These are phyloP conservation scores for Termitomyces sp. DNA, from an alignment of 768 basidiomycete genomes.

Conservation along the genomic window DNA sequence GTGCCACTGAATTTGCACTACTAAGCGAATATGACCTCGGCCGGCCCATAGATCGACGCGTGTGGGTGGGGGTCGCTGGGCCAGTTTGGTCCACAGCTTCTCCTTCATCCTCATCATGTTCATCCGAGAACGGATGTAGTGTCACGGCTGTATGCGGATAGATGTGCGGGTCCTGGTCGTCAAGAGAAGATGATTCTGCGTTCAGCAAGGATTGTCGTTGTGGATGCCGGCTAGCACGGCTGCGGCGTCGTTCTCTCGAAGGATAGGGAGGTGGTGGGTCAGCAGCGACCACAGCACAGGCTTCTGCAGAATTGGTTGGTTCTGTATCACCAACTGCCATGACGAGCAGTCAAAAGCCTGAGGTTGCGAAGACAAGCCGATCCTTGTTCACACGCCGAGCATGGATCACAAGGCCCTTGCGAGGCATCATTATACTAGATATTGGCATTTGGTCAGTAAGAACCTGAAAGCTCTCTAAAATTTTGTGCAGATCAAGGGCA, in stretches of 20 bases:
- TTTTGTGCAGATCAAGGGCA: too few relatives aligned
- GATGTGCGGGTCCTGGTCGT: slow-evolving; percentile 27
- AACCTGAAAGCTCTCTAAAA: too few relatives aligned
- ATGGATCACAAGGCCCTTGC: background rate
- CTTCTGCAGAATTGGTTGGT: background rate
- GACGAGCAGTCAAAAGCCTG: background rate
- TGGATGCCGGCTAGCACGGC: slow-evolving; percentile 20
- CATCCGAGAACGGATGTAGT: slow-evolving; percentile 7
- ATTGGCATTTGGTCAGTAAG: too few relatives aligned
- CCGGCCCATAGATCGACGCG: slow-evolving; percentile 25
- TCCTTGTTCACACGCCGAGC: slow-evolving; percentile 3
- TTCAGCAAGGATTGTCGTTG: slow-evolving; percentile 23
- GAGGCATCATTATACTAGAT: too few relatives aligned
- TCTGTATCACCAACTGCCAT: slow-evolving; percentile 4
- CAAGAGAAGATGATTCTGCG: slow-evolving; percentile 24
- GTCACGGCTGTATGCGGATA: slow-evolving; percentile 16
- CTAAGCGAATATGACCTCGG: slow-evolving; percentile 55
- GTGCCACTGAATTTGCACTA: slow-evolving; percentile 50
- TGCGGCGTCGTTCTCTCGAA: slow-evolving; percentile 36
- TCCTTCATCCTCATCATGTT: slow-evolving; percentile 16
- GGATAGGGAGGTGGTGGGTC: slow-evolving; percentile 79
- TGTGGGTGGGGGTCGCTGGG: slow-evolving; percentile 12
- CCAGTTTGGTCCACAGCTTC: slow-evolving; percentile 5
- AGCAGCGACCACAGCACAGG: background rate
- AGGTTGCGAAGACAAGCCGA: background rate